Percentiles rank a stretch among this genome's conserved stretches.
Evolutionary conservation across 139 green algal species (phyloP).

Genomic region (Ostreobium quekettii): DNA sequence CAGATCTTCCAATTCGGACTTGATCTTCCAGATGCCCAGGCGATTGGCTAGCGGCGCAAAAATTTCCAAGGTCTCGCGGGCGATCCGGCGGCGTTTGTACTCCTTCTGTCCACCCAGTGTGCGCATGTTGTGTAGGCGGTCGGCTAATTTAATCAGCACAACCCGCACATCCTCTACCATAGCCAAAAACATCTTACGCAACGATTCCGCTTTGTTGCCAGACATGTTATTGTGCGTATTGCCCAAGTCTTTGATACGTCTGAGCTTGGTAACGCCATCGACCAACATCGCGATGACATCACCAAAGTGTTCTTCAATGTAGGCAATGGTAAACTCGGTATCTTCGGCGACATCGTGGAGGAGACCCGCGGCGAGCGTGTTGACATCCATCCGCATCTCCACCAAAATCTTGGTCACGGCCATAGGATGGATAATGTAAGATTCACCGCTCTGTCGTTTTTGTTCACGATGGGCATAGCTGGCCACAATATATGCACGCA

Average conservation of each 20-base stretch:
- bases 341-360: slow-evolving; percentile 55
- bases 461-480: slow-evolving; percentile 37
- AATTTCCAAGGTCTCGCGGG: slow-evolving; percentile 66
- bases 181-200: neutral
- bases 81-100: too few species aligned
- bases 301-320: slow-evolving; percentile 11
- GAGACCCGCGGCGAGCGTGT: slow-evolving; percentile 52
- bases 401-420: slow-evolving; percentile 43
- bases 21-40: slow-evolving; percentile 80
- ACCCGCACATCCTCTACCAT: neutral
- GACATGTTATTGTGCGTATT: too few species aligned
- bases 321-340: slow-evolving; percentile 28
- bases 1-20: slow-evolving; percentile 85
- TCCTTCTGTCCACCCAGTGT: slow-evolving; percentile 53
- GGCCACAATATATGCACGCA: slow-evolving; percentile 21
- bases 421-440: slow-evolving; percentile 43
- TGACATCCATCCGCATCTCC: slow-evolving; percentile 51
- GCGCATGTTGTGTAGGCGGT: slow-evolving; percentile 88
- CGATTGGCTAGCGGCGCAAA: slow-evolving; percentile 79
- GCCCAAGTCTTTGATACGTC: neutral
- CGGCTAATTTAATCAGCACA: slow-evolving; percentile 14
- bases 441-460: slow-evolving; percentile 35
- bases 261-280: neutral
- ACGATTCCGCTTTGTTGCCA: neutral
- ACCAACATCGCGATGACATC: neutral